phyloP scores from a whole-genome alignment of 805 yeast genomes.

The Sugiyamaella floridensis region DNA sequence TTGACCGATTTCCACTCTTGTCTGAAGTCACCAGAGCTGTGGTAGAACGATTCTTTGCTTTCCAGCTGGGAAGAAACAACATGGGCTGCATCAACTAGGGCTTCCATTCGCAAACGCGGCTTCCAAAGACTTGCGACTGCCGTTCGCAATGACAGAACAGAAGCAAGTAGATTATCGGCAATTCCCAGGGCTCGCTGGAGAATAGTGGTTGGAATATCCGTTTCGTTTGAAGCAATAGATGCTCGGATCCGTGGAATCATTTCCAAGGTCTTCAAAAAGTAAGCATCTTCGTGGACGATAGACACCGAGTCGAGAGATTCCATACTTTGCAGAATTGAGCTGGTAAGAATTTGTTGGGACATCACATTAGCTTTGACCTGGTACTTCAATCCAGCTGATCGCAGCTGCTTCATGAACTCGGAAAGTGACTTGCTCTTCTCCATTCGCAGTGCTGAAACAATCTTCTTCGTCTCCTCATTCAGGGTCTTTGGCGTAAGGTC shows the following conservation, averaged over 20 bases:
- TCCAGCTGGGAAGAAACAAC: not conserved
- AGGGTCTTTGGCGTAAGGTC: conserved; percentile 69
- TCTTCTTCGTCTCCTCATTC: conserved; percentile 69
- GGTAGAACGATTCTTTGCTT: not conserved
- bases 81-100: not conserved
- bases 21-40: not conserved
- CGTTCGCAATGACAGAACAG: conserved; percentile 38
- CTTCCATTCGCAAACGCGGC: not conserved
- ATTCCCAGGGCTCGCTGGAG: conserved; percentile 71
- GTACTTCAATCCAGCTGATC: conserved; percentile 67
- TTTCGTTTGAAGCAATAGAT: conserved; percentile 51
- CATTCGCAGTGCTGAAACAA: conserved; percentile 62
- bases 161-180: conserved; percentile 60
- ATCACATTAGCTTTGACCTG: conserved; percentile 61
- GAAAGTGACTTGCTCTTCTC: conserved; percentile 75
- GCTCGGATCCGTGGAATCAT: conserved; percentile 72
- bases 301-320: conserved; percentile 34
- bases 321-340: conserved; percentile 51
- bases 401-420: conserved; percentile 66
- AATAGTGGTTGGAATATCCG: conserved; percentile 70
- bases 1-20: not conserved
- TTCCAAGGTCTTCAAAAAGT: conserved; percentile 68
- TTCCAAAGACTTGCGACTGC: not conserved
- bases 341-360: conserved; percentile 54
- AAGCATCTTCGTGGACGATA: conserved; percentile 14